A percentile compares a stretch with the other conserved stretches of the same genome.
These are phyloP conservation scores for Tubosaeta sp. DNA, from an alignment of 768 basidiomycete genomes.

Conservation along the genomic window DNA sequence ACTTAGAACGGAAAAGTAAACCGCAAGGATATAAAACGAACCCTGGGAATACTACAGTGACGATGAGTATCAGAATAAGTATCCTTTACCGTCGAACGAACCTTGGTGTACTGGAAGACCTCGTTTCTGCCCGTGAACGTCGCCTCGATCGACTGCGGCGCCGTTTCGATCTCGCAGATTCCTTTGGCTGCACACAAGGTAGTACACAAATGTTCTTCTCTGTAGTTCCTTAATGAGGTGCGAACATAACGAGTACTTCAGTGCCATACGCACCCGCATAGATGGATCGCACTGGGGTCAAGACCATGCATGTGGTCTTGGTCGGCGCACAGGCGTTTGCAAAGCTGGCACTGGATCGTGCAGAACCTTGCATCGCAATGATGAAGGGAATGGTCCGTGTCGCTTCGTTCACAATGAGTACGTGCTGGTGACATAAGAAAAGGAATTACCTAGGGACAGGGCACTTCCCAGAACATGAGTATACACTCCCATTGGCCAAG, in stretches of 20 bases:
- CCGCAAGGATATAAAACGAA: constrained; percentile 12
- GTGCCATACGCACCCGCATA: background rate
- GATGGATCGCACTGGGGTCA: no score
- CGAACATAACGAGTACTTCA: background rate
- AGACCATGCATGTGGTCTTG: no score
- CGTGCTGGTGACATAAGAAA: background rate
- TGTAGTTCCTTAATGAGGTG: constrained; percentile 16
- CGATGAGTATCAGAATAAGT: background rate
- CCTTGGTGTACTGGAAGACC: constrained; percentile 64
- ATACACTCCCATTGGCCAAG: constrained; percentile 2
- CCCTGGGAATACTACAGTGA: constrained; percentile 49
- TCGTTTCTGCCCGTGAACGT: constrained; percentile 58
- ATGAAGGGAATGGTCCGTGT: constrained; percentile 43
- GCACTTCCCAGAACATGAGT: no score
- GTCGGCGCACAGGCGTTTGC: constrained; percentile 29
- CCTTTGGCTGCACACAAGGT: constrained; percentile 41
- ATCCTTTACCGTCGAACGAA: constrained; percentile 12
- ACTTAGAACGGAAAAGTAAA: background rate
- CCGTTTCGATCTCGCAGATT: constrained; percentile 32
- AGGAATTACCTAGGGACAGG: background rate
- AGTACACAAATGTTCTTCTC: constrained; percentile 50
- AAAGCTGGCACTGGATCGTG: constrained; percentile 51
- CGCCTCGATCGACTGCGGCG: constrained; percentile 51
- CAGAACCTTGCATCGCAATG: constrained; percentile 50
- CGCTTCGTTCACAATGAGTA: constrained; percentile 30